A percentile compares a stretch with the other conserved stretches of the same genome.
Evolutionary conservation across 441 rosid genomes (phyloP).

Genomic region (Corymbia citriodora): DNA sequence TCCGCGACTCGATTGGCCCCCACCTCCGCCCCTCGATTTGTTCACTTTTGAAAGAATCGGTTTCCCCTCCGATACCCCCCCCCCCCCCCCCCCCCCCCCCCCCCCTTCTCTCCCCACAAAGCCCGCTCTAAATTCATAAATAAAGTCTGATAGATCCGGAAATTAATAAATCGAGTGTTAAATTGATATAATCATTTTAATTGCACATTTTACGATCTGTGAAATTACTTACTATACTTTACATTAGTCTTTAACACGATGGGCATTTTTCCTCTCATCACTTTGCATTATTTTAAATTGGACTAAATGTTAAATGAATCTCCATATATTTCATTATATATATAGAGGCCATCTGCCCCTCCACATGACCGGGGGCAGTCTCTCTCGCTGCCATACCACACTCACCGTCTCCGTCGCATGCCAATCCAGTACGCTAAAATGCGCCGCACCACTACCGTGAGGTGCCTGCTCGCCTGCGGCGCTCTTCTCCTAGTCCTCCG

Average conservation of each 20-base stretch:
- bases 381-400: neutral
- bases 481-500: conserved; percentile 19
- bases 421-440: conserved; percentile 12
- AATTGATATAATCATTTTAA: neutral
- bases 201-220: neutral
- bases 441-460: conserved; percentile 22
- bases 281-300: neutral
- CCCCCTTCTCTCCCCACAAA: conserved; percentile 61
- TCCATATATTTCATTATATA: neutral
- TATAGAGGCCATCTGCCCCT: neutral
- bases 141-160: neutral
- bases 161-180: neutral
- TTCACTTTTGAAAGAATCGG: conserved; percentile 18
- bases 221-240: neutral
- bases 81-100: conserved; percentile 44
- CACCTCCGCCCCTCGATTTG: neutral
- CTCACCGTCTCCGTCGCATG: neutral
- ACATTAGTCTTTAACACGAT: neutral
- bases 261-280: neutral
- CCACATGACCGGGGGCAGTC: neutral
- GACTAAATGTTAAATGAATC: neutral
- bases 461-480: conserved; percentile 22
- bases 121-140: neutral
- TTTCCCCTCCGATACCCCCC: conserved; percentile 46
- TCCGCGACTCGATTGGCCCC: neutral